phyloP scores from a whole-genome alignment of 83 land plant species.

The Isoetes engelmannii region DNA sequence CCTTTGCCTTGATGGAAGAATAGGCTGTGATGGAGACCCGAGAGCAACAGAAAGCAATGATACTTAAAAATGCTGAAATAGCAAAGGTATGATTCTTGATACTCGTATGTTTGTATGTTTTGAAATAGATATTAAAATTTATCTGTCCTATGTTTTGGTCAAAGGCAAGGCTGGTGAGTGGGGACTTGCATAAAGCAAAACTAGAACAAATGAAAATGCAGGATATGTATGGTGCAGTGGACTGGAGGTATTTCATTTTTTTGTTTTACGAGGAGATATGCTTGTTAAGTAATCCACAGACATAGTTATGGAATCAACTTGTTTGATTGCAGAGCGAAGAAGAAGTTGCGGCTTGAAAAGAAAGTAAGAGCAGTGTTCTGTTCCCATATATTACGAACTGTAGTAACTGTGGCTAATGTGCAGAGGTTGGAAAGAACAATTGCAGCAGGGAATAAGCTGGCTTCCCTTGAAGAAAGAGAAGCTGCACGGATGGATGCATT shows the following conservation, averaged over 20 bases:
- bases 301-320: neutral
- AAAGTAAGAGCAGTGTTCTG: constrained; percentile 15
- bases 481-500: constrained; percentile 50
- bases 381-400: neutral
- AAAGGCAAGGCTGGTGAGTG: constrained; percentile 41
- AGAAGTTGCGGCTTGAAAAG: constrained; percentile 35
- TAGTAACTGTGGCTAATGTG: neutral
- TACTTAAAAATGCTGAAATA: constrained; percentile 30
- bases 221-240: constrained; percentile 35
- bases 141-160: constrained; percentile 1
- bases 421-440: constrained; percentile 39
- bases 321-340: constrained; percentile 31
- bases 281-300: neutral
- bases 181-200: constrained; percentile 34
- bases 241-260: constrained; percentile 28
- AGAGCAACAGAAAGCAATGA: constrained; percentile 33
- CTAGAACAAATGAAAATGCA: constrained; percentile 37
- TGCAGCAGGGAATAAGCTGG: constrained; percentile 42
- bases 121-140: neutral
- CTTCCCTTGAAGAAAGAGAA: constrained; percentile 38
- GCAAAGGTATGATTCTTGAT: constrained; percentile 27
- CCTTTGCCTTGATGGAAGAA: neutral
- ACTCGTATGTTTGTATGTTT: neutral
- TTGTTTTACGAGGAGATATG: neutral
- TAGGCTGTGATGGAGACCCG: constrained; percentile 25